These are phyloP conservation scores for Aspergillus candidus DNA, from an alignment of 2,329 filamentous ascomycete genomes.

Conservation along the genomic window DNA sequence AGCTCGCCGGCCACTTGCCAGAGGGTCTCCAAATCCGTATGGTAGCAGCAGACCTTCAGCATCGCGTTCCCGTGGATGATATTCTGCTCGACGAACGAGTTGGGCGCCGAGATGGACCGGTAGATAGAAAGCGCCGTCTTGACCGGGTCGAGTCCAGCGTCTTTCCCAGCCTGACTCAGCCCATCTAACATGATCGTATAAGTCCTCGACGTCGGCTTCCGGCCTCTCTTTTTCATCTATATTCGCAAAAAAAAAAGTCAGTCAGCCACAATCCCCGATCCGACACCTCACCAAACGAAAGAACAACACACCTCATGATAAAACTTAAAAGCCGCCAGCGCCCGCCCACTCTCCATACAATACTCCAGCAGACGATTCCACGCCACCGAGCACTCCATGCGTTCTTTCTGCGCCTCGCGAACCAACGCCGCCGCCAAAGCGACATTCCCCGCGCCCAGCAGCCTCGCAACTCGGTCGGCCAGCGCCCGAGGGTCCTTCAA, in stretches of 20 bases:
- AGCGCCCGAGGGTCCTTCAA: constrained; percentile 68
- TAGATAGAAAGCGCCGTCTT: constrained; percentile 69
- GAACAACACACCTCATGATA: constrained; percentile 68
- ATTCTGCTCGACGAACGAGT: constrained; percentile 61
- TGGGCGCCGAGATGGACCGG: constrained; percentile 62
- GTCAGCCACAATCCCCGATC: constrained; percentile 2
- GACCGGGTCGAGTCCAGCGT: constrained; percentile 51
- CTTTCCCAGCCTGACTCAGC: constrained; percentile 55
- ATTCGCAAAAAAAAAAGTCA: constrained; percentile 8
- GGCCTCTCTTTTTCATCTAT: constrained; percentile 90
- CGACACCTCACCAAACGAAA: not conserved
- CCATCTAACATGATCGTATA: constrained; percentile 79
- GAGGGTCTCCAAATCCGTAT: constrained; percentile 69
- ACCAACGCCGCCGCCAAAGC: constrained; percentile 64
- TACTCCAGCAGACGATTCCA: constrained; percentile 86
- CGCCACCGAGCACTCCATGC: constrained; percentile 61
- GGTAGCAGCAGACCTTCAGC: constrained; percentile 71
- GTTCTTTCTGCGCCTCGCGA: constrained; percentile 58
- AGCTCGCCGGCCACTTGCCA: constrained; percentile 71
- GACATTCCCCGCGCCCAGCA: constrained; percentile 54
- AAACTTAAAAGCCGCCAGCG: constrained; percentile 66
- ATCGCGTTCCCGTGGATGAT: constrained; percentile 83
- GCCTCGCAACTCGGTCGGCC: constrained; percentile 57
- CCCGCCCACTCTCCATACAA: constrained; percentile 54
- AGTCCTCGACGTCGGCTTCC: constrained; percentile 73